phyloP scores from a whole-genome alignment of 2,329 filamentous ascomycete species.

The Alternaria brassicicola region DNA sequence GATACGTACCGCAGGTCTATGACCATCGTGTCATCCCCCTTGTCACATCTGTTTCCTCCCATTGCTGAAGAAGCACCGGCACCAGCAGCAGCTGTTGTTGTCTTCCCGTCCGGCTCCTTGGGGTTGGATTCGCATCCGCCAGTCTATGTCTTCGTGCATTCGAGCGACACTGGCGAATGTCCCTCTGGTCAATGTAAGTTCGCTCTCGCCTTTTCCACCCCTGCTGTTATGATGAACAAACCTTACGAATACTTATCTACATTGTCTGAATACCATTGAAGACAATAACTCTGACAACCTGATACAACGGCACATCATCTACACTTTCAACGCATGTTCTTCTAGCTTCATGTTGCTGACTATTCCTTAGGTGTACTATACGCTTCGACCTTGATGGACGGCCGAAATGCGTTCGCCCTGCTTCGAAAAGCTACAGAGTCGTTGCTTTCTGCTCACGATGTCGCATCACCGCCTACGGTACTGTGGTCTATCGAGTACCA shows the following conservation, averaged over 20 bases:
- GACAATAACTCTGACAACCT: slow-evolving; percentile 87
- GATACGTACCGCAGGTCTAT: slow-evolving; percentile 64
- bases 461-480: slow-evolving; percentile 46
- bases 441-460: slow-evolving; percentile 50
- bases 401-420: slow-evolving; percentile 41
- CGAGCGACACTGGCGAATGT: slow-evolving; percentile 91
- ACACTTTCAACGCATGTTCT: slow-evolving; percentile 4
- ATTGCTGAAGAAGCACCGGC: slow-evolving; percentile 75
- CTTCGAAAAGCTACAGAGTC: slow-evolving; percentile 51
- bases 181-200: slow-evolving; percentile 87
- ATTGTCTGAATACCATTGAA: slow-evolving; percentile 98
- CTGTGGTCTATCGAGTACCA: slow-evolving; percentile 63
- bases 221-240: slow-evolving; percentile 78
- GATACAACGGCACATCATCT: slow-evolving; percentile 60
- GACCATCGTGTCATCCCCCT: slow-evolving; percentile 69
- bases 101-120: slow-evolving; percentile 66
- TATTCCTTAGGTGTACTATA: slow-evolving; percentile 62
- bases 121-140: slow-evolving; percentile 52
- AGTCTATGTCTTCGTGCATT: slow-evolving; percentile 73
- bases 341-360: slow-evolving; percentile 44
- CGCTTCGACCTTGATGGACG: slow-evolving; percentile 54
- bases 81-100: slow-evolving; percentile 75
- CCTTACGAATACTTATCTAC: slow-evolving; percentile 98
- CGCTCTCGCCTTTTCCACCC: slow-evolving; percentile 12
- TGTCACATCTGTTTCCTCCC: slow-evolving; percentile 71